Evolutionary conservation across 2,329 filamentous ascomycete species (phyloP).

Genomic region (Zopfia rhizophila): DNA sequence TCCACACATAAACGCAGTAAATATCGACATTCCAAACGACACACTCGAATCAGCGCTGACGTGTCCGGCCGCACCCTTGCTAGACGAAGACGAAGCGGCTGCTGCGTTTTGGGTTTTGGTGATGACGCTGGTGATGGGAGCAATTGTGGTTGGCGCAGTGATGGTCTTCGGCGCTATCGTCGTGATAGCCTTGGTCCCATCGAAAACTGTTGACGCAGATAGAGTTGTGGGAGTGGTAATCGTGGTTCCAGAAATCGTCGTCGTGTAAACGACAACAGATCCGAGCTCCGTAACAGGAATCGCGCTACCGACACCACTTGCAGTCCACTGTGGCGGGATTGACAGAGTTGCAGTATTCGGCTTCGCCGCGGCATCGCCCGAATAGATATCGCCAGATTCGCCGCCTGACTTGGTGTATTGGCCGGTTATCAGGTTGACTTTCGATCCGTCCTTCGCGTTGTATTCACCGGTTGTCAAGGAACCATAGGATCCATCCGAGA

Average conservation of each 20-base stretch:
- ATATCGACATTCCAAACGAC: constrained; percentile 36
- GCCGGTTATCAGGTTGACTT: constrained; percentile 58
- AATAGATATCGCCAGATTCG: constrained; percentile 58
- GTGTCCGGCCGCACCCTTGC: constrained; percentile 31
- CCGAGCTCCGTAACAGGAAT: constrained; percentile 59
- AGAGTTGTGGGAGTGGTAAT: constrained; percentile 36
- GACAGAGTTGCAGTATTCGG: constrained; percentile 58
- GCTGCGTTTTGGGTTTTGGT: constrained; percentile 12
- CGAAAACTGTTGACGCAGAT: constrained; percentile 28
- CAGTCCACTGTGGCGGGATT: constrained; percentile 59
- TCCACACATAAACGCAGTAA: constrained; percentile 38
- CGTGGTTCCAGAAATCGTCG: constrained; percentile 39
- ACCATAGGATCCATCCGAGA: constrained; percentile 59
- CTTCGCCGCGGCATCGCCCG: constrained; percentile 44
- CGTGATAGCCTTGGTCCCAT: constrained; percentile 24
- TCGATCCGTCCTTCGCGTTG: constrained; percentile 46
- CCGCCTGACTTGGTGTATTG: constrained; percentile 54
- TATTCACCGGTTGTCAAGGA: constrained; percentile 58
- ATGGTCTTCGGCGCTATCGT: constrained; percentile 34
- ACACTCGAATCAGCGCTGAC: constrained; percentile 26
- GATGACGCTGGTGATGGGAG: constrained; percentile 26
- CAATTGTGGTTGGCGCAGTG: constrained; percentile 34
- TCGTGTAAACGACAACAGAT: constrained; percentile 48
- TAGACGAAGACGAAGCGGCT: constrained; percentile 26
- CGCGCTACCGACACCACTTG: constrained; percentile 57